These are phyloP conservation scores for Gracilaria caudata DNA, from an alignment of 23 red algal species.

Conservation along the genomic window DNA sequence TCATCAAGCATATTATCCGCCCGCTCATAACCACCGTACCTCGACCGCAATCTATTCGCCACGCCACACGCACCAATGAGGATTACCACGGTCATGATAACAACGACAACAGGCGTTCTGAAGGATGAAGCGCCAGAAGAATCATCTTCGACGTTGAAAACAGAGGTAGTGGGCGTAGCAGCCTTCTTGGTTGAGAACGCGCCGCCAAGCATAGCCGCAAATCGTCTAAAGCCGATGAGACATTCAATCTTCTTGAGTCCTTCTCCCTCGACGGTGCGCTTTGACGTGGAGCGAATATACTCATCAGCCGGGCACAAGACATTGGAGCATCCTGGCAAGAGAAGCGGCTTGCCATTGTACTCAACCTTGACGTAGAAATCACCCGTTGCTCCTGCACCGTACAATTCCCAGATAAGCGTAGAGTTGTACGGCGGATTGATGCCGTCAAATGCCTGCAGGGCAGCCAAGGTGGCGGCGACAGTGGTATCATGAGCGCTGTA, in stretches of 20 bases:
- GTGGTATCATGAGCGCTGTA: constrained; percentile 95
- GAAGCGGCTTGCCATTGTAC: constrained; percentile 58
- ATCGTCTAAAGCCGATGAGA: constrained; percentile 26
- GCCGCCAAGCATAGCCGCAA: constrained; percentile 6
- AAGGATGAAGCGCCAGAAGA: not conserved
- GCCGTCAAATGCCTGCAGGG: constrained; percentile 54
- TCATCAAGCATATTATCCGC: not conserved
- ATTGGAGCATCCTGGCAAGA: constrained; percentile 46
- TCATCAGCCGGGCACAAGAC: constrained; percentile 30
- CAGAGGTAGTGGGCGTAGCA: not conserved
- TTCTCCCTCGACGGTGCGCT: constrained; percentile 38
- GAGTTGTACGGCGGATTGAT: constrained; percentile 91
- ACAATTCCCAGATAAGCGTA: constrained; percentile 91
- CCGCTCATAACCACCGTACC: constrained; percentile 30
- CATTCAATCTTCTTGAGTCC: constrained; percentile 26
- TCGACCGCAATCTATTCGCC: not conserved
- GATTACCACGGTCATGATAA: not conserved
- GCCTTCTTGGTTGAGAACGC: not conserved
- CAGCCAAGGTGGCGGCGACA: constrained; percentile 71
- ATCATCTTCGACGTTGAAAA: not conserved
- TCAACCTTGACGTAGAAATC: constrained; percentile 65
- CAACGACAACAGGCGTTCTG: not conserved
- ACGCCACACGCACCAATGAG: constrained; percentile 20
- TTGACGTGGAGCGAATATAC: constrained; percentile 39
- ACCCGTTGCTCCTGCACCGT: not conserved